Percentiles rank a stretch among this genome's conserved stretches.
Evolutionary conservation across 129 eudicot genomes (phyloP).

Genomic region (Cynara cardunculus): DNA sequence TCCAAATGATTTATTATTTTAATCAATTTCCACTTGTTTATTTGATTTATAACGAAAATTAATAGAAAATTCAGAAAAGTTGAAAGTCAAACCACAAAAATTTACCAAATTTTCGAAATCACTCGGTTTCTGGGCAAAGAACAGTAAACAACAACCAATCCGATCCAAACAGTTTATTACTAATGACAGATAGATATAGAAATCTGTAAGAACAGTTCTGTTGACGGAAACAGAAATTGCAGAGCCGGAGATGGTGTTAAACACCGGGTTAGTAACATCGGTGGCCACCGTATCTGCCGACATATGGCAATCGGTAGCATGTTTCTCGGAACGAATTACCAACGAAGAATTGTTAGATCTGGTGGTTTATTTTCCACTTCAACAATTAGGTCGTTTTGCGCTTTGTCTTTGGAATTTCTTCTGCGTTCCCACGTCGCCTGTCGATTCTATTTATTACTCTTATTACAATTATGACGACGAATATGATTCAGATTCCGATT

Average conservation of each 20-base stretch:
- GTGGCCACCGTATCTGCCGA: slow-evolving; percentile 40
- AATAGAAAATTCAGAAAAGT: not conserved
- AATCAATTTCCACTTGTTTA: too few species aligned
- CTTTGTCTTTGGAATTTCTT: slow-evolving; percentile 44
- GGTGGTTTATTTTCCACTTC: slow-evolving; percentile 46
- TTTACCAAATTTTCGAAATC: not conserved
- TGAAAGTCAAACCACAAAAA: slow-evolving; percentile 13
- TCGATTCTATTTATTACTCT: slow-evolving; percentile 9
- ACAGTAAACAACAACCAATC: slow-evolving; percentile 4
- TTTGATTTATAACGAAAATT: too few species aligned
- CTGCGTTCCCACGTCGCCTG: slow-evolving; percentile 38
- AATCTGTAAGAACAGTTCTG: not conserved
- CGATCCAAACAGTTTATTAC: not conserved
- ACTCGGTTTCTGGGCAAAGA: not conserved
- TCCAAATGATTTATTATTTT: too few species aligned
- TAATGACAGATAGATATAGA: slow-evolving; percentile 13
- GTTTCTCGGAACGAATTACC: slow-evolving; percentile 36
- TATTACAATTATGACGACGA: slow-evolving; percentile 7
- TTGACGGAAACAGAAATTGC: not conserved
- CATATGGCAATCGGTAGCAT: slow-evolving; percentile 42
- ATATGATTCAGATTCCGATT: slow-evolving; percentile 23
- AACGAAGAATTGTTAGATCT: slow-evolving; percentile 37
- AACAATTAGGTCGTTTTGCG: slow-evolving; percentile 39
- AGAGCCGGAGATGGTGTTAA: slow-evolving; percentile 41
- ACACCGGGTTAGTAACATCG: slow-evolving; percentile 34